A percentile compares a stretch with the other conserved stretches of the same genome.
Evolutionary conservation across 108 stramenopile species (phyloP).

Genomic region (Cylindrotheca closterium): DNA sequence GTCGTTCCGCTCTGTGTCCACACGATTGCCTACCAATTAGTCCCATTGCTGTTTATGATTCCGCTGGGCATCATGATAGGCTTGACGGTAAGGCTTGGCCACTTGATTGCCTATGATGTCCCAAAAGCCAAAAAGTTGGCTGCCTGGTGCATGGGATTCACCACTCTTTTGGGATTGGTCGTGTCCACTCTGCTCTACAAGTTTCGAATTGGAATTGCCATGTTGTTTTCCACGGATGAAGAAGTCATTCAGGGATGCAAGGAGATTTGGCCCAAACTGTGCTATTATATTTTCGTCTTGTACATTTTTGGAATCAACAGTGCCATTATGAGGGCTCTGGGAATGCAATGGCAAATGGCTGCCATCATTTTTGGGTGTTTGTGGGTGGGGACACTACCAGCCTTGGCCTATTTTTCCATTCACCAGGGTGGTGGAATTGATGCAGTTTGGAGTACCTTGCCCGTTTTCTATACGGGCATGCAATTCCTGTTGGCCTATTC

Average conservation of each 20-base stretch:
- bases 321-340: constrained; percentile 43
- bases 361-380: constrained; percentile 29
- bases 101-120: constrained; percentile 30
- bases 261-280: constrained; percentile 43
- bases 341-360: constrained; percentile 53
- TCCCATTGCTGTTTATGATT: constrained; percentile 55
- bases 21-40: constrained; percentile 46
- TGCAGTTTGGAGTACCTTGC: constrained; percentile 36
- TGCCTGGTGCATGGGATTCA: constrained; percentile 28
- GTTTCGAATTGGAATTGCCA: constrained; percentile 28
- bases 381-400: constrained; percentile 32
- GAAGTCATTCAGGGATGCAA: constrained; percentile 31
- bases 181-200: constrained; percentile 15
- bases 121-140: constrained; percentile 39
- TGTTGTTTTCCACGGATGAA: constrained; percentile 39
- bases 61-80: constrained; percentile 46
- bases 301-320: constrained; percentile 42
- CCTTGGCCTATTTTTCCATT: constrained; percentile 23
- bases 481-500: constrained; percentile 27
- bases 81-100: constrained; percentile 55
- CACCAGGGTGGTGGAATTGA: constrained; percentile 28
- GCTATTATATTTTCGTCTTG: constrained; percentile 35
- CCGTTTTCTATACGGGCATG: constrained; percentile 32
- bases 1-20: constrained; percentile 39
- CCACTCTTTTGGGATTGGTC: constrained; percentile 15